phyloP scores from a whole-genome alignment of 2,329 filamentous ascomycete species.

The Aspergillus japonicus region DNA sequence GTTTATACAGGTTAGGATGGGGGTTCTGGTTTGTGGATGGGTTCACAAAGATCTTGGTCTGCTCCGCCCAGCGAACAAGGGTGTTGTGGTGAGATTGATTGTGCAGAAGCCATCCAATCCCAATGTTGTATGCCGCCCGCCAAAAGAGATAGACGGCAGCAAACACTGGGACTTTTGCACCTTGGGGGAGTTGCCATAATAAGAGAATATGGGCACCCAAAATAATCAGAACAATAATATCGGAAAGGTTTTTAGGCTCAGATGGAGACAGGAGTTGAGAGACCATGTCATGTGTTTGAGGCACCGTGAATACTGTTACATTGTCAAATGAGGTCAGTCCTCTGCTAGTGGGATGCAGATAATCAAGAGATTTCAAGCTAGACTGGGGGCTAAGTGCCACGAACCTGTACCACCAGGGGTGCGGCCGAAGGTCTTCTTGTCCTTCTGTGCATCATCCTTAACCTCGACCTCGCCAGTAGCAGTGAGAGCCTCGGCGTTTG shows the following conservation, averaged over 20 bases:
- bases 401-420: constrained; percentile 87
- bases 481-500: constrained; percentile 47
- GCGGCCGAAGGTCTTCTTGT: constrained; percentile 82
- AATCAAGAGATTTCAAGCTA: constrained; percentile 2
- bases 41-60: constrained; percentile 81
- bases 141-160: constrained; percentile 86
- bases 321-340: background rate
- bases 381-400: constrained; percentile 29
- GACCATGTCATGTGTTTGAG: constrained; percentile 97
- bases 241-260: constrained; percentile 92
- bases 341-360: background rate
- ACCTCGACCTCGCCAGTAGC: constrained; percentile 41
- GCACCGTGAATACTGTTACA: constrained; percentile 84
- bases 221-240: constrained; percentile 74
- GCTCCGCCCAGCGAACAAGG: constrained; percentile 82
- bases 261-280: constrained; percentile 92
- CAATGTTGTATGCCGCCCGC: constrained; percentile 87
- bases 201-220: constrained; percentile 71
- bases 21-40: constrained; percentile 79
- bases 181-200: constrained; percentile 69
- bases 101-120: constrained; percentile 85
- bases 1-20: constrained; percentile 74
- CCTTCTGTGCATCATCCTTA: constrained; percentile 50
- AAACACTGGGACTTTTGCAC: constrained; percentile 72
- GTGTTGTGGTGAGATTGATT: constrained; percentile 87